Base-by-base conservation (phyloP, 1,284 basidiomycete species). In the Leucoagaricus sp. region DNA sequence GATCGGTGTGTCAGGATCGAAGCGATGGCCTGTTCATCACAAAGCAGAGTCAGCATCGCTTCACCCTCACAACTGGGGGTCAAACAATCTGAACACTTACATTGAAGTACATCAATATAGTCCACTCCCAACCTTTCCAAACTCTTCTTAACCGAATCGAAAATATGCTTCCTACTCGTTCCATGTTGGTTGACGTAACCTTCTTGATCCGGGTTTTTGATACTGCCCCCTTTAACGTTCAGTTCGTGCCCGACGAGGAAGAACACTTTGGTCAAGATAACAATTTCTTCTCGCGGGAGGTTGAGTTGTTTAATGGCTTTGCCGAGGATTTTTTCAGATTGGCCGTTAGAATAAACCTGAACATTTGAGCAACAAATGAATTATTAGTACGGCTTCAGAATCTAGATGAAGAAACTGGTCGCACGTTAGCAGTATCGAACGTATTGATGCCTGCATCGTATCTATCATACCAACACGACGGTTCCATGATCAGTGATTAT, bases 231-330 rank as follows among this genome's bases (percentile, higher is more conserved):
- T 7, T 21, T 19, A 1, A 10, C 19, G 10, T 8, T 36, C 12
- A 12, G 29, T 10, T 10, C 21, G 13, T 21, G 51, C 6, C 29
- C 41, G 28, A 41, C 31, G 38, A 26, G 3, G 29, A 31, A 53
- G 25, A 64, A 31, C 33, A 84, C 85, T 74, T 93, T 93, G 33
- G 89, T 91, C 76, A 93, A 77, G 28, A 93, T 81, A 15, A 93
- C 89, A 25, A 93, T 83, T 63, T 88, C 85, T 19, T 87, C 85
- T 9, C 91, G 82, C 15, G 88, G 88, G 15, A 94, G 76, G 26
- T 86, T 72, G 59, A 84, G 77, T 61, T 87, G 65, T 64, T 87
- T 89, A 72, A 95, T 87, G 1, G 89, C 92, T 62, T 88, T 87
- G 4, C 93, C 91, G 34, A 94, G 78, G 59, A 91, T 83, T 26